Base-by-base conservation (phyloP, 1,139 yeast genomes). In the Blastobotrys indianensis region DNA sequence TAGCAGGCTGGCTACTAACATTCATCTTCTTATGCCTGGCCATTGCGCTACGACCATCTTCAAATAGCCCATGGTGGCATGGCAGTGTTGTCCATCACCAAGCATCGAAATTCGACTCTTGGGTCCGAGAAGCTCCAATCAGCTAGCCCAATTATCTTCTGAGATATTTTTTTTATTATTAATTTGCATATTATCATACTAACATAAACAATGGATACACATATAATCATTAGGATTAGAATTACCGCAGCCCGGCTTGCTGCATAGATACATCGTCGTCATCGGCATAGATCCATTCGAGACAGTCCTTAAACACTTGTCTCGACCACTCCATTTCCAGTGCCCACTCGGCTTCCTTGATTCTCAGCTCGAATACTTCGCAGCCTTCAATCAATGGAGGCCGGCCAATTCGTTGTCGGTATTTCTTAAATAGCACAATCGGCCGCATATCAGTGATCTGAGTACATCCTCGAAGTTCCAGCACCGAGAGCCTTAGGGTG, bases 361-460 rank as follows among this genome's bases (percentile, higher is more conserved):
- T 73, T 48, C 80, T 69, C 25, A 67, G 62, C 60, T 82, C 82
- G 39, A 86, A 69, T 2, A 70, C 64, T 57, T 85, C 94, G 63
- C 95, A 85, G 31, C 87, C 80, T 63, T 87, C 95, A 17, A 88
- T 72, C 39, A 86, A 63, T 11, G 87, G 73, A 2, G 78, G 72
- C 16, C 64, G 60, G 7, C 76, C 70, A 6, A 78, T 77, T 32
- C 69, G 65, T 48, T 76, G 77, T 54, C 80, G 83, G 52, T 78
- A 70, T 49, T 83, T 71, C 59, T 80, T 82, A 69, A 81, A 87
- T 54, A 75, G 74, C 17, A 86, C 80, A 2, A 90, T 64, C 1
- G 92, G 81, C 44, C 68, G 69, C 64, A 85, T 72, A 49, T 83
- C 74, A 3, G 79, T 75, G 36, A 88, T 64, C 28, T 73, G 73